These are phyloP conservation scores for Xylariaceae sp. DNA, from an alignment of 2,329 filamentous ascomycete species.

Conservation along the genomic window DNA sequence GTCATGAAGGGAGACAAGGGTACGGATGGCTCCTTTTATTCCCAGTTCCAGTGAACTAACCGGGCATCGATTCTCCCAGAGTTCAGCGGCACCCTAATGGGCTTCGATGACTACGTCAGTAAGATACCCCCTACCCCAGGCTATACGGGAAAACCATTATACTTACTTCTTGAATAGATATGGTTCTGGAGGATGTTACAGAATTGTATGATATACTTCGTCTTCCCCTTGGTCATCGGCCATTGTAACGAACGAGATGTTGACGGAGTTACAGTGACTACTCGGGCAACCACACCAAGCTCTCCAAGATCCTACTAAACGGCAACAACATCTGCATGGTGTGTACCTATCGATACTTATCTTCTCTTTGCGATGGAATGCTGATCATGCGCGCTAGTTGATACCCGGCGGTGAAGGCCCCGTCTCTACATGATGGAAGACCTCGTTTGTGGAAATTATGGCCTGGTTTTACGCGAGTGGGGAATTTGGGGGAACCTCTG, in stretches of 20 bases:
- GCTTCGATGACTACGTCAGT: slow-evolving; percentile 99
- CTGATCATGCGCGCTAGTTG: slow-evolving; percentile 45
- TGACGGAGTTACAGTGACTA: slow-evolving; percentile 65
- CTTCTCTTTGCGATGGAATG: background rate
- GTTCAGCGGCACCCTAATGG: slow-evolving; percentile 88
- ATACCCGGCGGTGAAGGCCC: slow-evolving; percentile 76
- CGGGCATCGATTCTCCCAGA: slow-evolving; percentile 48
- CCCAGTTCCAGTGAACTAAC: background rate
- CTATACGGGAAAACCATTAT: background rate
- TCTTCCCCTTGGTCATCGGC: background rate
- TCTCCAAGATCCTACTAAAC: slow-evolving; percentile 91
- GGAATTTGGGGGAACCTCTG: no score
- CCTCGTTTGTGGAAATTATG: background rate
- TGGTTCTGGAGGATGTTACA: slow-evolving; percentile 95
- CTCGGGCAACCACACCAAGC: slow-evolving; percentile 77
- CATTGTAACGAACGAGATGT: slow-evolving; percentile 10
- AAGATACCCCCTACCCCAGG: slow-evolving; percentile 46
- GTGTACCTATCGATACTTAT: slow-evolving; percentile 29
- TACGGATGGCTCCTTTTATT: slow-evolving; percentile 35
- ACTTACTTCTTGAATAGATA: slow-evolving; percentile 55
- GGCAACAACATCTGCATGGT: slow-evolving; percentile 99
- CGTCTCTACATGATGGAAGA: slow-evolving; percentile 30
- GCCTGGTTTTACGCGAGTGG: background rate
- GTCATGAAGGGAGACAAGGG: slow-evolving; percentile 99
- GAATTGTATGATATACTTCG: slow-evolving; percentile 62